A percentile compares a stretch with the other conserved stretches of the same genome.
Conservation (phyloP, 2,329 filamentous ascomycete species). For the Didymellaceae sp. region DNA sequence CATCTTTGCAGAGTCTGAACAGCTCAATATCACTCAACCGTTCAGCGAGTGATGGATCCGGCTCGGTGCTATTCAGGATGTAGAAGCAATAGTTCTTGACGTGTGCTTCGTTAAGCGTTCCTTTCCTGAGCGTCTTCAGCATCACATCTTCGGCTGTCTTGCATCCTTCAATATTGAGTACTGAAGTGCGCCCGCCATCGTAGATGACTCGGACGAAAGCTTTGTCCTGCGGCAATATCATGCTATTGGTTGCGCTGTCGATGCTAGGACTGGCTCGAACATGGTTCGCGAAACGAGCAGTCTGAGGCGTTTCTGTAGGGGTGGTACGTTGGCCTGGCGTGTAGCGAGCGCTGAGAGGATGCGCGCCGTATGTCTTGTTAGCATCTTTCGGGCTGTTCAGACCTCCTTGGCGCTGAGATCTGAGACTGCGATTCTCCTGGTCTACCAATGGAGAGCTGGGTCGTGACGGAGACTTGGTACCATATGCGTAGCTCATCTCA, state of each 20-base stretch:
- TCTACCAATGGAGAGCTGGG: constrained; percentile 75
- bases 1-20: constrained; percentile 88
- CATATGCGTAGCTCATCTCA: constrained; percentile 52
- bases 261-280: constrained; percentile 82
- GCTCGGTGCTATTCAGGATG: constrained; percentile 83
- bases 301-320: constrained; percentile 67
- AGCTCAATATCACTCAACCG: constrained; percentile 86
- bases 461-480: constrained; percentile 66
- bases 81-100: constrained; percentile 98
- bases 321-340: constrained; percentile 53
- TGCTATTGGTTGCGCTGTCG: constrained; percentile 78
- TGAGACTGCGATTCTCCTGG: constrained; percentile 57
- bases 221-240: constrained; percentile 82
- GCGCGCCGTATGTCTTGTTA: constrained; percentile 61
- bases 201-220: constrained; percentile 93
- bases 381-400: constrained; percentile 63
- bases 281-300: constrained; percentile 70
- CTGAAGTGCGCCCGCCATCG: constrained; percentile 87
- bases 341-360: constrained; percentile 58
- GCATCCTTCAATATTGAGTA: constrained; percentile 91
- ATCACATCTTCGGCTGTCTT: constrained; percentile 93
- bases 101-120: constrained; percentile 86
- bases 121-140: constrained; percentile 85
- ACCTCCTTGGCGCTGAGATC: constrained; percentile 66
- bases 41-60: constrained; percentile 80